Evolutionary conservation across 1,284 basidiomycete species (phyloP), one percentile per base, ranked within the genome.

Genomic region (Ustilago loliicola): DNA sequence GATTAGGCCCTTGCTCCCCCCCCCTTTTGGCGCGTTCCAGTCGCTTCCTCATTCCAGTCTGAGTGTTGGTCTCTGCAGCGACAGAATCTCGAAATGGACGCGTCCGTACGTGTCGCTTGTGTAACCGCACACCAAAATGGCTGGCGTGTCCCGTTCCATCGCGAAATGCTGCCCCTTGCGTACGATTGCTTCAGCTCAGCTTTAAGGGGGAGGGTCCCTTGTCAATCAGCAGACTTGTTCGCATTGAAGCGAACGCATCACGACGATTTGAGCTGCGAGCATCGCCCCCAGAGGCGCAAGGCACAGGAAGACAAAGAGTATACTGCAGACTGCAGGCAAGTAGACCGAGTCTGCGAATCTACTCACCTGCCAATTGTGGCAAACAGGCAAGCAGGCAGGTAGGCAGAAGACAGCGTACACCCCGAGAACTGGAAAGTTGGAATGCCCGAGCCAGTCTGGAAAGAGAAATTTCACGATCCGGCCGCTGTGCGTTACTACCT

Each of bases 121-220:
- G 32, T 32, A 30, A 47, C n/a, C 40, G 32, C 32, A 8, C 40
- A 42, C 6, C n/a, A 42, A 25, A 21, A 21, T 27, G 48, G 27
- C 32, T 56, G 42, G 53, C 29, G 36, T 30, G 34, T 45, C 19
- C 29, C 38, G 23, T 38, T 60, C 51, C 47, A 67, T 67, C 65
- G 63, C 50, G 52, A 6, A 25, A 38, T 25, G 4, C 36, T 47
- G 56, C 66, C 61, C 66, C 66, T 69, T 63, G 56, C 61, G 40
- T 63, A n/a, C 7, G 42, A 68, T 48, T 54, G 66, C 51, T 62
- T 54, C 50, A 55, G 61, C 61, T 51, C 23, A 40, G 36, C 45
- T 51, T 47, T 50, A 50, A 29, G 48, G 48, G 25, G 48, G 19
- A 27, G n/a, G n/a, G n/a, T 25, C 48, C 2, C 13, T 25, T 27